phyloP scores from a whole-genome alignment of 1,139 yeast genomes.

The Yamadazyma aaseri region DNA sequence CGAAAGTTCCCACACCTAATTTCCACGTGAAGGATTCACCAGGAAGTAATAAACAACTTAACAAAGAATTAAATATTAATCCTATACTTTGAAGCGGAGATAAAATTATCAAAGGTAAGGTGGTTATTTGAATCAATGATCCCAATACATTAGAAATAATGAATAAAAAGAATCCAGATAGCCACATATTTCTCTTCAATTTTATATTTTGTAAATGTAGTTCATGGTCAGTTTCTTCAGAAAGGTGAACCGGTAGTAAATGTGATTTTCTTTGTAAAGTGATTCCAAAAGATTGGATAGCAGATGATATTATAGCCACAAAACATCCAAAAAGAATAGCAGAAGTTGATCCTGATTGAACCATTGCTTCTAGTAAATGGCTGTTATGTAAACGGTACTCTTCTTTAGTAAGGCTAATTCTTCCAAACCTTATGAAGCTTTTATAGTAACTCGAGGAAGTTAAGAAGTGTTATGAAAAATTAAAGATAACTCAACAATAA shows the following conservation, averaged over 20 bases:
- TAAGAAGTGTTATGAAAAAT: too few species aligned
- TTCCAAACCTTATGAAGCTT: too few species aligned
- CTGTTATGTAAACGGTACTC: too few species aligned
- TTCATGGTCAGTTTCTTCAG: constrained; percentile 18
- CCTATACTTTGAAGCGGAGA: constrained; percentile 89
- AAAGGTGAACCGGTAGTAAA: constrained; percentile 29
- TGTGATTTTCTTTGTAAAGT: constrained; percentile 85
- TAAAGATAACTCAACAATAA: too few species aligned
- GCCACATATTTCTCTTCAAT: constrained; percentile 68
- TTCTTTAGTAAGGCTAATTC: background rate
- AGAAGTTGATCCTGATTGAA: constrained; percentile 8
- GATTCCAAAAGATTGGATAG: constrained; percentile 79
- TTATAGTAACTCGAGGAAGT: too few species aligned
- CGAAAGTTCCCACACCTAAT: constrained; percentile 62
- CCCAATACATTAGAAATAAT: constrained; percentile 76
- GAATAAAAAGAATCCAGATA: constrained; percentile 69
- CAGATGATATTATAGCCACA: constrained; percentile 77
- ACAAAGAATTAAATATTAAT: constrained; percentile 71
- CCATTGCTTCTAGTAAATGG: too few species aligned
- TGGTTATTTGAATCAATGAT: constrained; percentile 77
- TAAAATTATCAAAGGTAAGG: constrained; percentile 75
- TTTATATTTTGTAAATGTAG: constrained; percentile 27
- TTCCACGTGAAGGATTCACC: constrained; percentile 63
- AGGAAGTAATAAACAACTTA: constrained; percentile 68
- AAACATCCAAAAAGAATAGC: constrained; percentile 56